phyloP scores from a whole-genome alignment of 768 basidiomycete species.

The Suillus plorans region DNA sequence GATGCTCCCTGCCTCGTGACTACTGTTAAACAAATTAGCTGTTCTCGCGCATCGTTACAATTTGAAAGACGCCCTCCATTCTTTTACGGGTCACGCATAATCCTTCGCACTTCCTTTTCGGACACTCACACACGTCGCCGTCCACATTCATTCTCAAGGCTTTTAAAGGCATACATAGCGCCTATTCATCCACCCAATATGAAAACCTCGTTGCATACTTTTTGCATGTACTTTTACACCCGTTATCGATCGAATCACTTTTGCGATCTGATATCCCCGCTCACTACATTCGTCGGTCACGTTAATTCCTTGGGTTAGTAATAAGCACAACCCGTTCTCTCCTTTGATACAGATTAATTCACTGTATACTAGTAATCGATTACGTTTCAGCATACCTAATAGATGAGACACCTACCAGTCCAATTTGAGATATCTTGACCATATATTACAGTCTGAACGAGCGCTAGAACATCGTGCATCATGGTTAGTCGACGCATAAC shows the following conservation, averaged over 20 bases:
- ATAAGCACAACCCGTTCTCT: neutral
- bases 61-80: neutral
- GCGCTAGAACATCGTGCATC: too few species aligned
- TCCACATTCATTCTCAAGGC: neutral
- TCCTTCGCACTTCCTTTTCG: neutral
- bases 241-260: neutral
- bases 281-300: neutral
- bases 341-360: neutral
- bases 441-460: too few species aligned
- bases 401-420: too few species aligned
- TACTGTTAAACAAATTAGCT: neutral
- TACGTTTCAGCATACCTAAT: neutral
- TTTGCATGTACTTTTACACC: neutral
- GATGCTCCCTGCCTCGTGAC: neutral
- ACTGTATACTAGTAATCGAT: neutral
- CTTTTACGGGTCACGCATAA: neutral
- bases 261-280: neutral
- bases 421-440: too few species aligned
- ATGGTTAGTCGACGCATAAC: too few species aligned
- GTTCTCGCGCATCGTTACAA: neutral
- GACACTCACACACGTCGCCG: neutral
- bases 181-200: neutral
- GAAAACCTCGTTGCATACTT: neutral
- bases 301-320: neutral
- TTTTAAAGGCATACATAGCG: neutral